These are phyloP conservation scores for Corrigiola litoralis DNA, from an alignment of 179 eudicot genomes.

Conservation along the genomic window DNA sequence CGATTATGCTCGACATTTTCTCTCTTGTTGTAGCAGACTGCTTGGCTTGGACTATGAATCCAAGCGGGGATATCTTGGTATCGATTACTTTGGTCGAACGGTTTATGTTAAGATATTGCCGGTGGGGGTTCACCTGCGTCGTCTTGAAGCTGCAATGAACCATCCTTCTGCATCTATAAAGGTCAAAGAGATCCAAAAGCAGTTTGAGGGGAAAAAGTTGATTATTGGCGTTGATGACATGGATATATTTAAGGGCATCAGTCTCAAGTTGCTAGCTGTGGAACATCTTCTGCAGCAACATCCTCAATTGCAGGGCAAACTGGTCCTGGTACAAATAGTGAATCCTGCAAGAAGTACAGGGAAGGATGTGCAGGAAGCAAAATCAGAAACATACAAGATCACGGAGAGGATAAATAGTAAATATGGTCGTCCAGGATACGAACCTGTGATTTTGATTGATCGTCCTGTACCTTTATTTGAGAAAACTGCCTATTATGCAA, in stretches of 20 bases:
- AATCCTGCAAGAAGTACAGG: conserved; percentile 47
- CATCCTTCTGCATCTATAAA: conserved; percentile 31
- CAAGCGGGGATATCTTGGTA: conserved; percentile 39
- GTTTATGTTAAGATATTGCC: conserved; percentile 38
- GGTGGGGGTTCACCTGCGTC: conserved; percentile 30
- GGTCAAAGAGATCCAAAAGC: conserved; percentile 32
- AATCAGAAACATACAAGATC: conserved; percentile 27
- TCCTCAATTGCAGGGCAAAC: conserved; percentile 20
- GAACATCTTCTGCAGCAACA: conserved; percentile 31
- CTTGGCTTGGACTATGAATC: conserved; percentile 39
- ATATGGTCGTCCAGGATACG: conserved; percentile 26
- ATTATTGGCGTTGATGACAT: conserved; percentile 44
- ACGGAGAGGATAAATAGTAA: conserved; percentile 27
- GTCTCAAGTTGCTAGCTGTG: conserved; percentile 35
- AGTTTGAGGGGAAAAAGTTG: conserved; percentile 30
- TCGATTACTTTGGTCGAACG: conserved; percentile 39
- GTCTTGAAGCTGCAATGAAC: conserved; percentile 33
- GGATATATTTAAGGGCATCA: conserved; percentile 47
- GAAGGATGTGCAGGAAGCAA: conserved; percentile 38
- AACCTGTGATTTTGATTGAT: conserved; percentile 37
- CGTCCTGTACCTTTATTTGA: conserved; percentile 29
- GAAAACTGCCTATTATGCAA: conserved; percentile 38
- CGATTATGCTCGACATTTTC: conserved; percentile 42
- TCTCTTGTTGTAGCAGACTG: conserved; percentile 38
- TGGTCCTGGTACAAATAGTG: conserved; percentile 35